These are phyloP conservation scores for Lactifluus pinguis DNA, from an alignment of 768 basidiomycete species.

Conservation along the genomic window DNA sequence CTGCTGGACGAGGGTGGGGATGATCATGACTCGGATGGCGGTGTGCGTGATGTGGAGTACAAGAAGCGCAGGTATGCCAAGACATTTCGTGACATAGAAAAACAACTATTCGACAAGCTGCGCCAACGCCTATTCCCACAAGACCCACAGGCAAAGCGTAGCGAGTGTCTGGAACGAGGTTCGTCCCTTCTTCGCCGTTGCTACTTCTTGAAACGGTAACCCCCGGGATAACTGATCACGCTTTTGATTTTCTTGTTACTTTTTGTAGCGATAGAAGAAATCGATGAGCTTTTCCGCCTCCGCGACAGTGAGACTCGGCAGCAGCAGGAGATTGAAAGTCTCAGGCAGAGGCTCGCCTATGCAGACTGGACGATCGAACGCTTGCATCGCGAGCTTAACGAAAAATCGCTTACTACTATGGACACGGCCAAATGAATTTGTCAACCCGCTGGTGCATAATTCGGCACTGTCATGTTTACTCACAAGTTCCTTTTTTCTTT, in stretches of 20 bases:
- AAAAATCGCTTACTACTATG: conserved; percentile 3
- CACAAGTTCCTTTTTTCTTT: neutral
- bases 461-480: neutral
- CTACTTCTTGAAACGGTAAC: neutral
- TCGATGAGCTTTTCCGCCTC: conserved; percentile 8
- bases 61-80: conserved; percentile 18
- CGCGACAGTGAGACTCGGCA: conserved; percentile 4
- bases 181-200: neutral
- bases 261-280: conserved; percentile 10
- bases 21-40: conserved; percentile 15
- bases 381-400: conserved; percentile 11
- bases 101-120: conserved; percentile 14
- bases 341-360: conserved; percentile 10
- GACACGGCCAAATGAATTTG: neutral
- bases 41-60: conserved; percentile 10
- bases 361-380: conserved; percentile 11
- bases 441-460: neutral
- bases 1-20: conserved; percentile 13
- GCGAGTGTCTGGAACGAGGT: conserved; percentile 18
- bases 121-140: conserved; percentile 14
- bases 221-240: neutral
- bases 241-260: neutral
- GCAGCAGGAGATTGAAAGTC: conserved; percentile 6
- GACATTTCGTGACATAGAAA: conserved; percentile 14
- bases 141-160: conserved; percentile 16